Evolutionary conservation across 345 rosid genomes (phyloP).

Genomic region (Citrus sp.): DNA sequence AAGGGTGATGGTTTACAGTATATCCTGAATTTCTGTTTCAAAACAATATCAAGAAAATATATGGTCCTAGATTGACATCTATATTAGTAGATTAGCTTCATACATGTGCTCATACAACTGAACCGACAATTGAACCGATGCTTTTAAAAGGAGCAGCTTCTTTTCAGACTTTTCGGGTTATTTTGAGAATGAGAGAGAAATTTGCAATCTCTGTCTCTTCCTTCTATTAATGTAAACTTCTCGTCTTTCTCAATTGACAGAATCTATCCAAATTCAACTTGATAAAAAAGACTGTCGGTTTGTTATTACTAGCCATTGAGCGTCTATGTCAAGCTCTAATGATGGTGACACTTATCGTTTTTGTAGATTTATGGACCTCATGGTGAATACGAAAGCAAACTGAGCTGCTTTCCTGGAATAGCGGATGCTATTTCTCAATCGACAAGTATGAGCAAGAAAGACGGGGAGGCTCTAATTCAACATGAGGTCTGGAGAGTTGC

Average conservation of each 20-base stretch:
- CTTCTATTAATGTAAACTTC: no score
- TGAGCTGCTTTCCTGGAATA: slow-evolving; percentile 75
- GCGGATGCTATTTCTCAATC: slow-evolving; percentile 57
- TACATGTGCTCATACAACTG: no score
- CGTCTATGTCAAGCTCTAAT: neutral
- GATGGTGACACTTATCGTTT: neutral
- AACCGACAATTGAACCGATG: no score
- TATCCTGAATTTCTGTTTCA: neutral
- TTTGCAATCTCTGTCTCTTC: neutral
- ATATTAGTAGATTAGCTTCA: neutral
- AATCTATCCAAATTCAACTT: neutral
- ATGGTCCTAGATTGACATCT: neutral
- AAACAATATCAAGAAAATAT: neutral
- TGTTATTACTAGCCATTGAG: neutral
- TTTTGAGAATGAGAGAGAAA: neutral
- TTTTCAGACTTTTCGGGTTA: neutral
- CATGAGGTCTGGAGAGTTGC: slow-evolving; percentile 93
- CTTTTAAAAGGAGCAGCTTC: neutral
- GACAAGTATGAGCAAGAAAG: neutral
- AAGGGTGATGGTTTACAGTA: neutral
- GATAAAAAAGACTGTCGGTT: neutral
- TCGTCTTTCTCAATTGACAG: neutral
- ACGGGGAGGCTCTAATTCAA: slow-evolving; percentile 35
- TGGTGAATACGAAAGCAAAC: slow-evolving; percentile 47
- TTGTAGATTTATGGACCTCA: slow-evolving; percentile 78